These are phyloP conservation scores for Ascochyta viciae-villosae DNA, from an alignment of 2,329 filamentous ascomycete species.

Conservation along the genomic window DNA sequence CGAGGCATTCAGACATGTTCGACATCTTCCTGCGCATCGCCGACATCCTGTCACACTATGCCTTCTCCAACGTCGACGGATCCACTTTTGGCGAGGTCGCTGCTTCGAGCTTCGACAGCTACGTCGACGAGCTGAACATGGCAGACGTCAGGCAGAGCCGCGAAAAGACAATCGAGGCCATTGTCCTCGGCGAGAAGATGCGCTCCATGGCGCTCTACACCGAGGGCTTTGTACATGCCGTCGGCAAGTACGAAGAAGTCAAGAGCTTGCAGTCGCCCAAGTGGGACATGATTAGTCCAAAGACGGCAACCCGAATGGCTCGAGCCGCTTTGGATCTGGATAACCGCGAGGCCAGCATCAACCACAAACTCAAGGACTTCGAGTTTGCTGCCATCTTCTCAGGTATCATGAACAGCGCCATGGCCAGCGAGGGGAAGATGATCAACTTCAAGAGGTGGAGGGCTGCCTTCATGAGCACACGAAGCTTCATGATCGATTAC, in stretches of 20 bases:
- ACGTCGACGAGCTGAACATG: constrained; percentile 77
- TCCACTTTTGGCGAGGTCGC: constrained; percentile 70
- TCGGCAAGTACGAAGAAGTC: constrained; percentile 80
- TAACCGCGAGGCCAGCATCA: constrained; percentile 73
- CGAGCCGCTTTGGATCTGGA: constrained; percentile 81
- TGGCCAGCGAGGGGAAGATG: constrained; percentile 74
- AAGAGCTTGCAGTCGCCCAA: constrained; percentile 73
- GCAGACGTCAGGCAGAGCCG: constrained; percentile 81
- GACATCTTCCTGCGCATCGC: constrained; percentile 68
- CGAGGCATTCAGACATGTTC: constrained; percentile 62
- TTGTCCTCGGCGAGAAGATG: constrained; percentile 90
- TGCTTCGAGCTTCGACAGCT: constrained; percentile 72
- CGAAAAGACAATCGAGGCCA: constrained; percentile 87
- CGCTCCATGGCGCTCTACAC: constrained; percentile 82
- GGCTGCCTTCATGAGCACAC: constrained; percentile 74
- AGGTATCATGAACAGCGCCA: constrained; percentile 85
- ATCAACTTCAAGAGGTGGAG: constrained; percentile 88
- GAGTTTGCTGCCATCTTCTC: constrained; percentile 91
- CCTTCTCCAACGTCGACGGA: constrained; percentile 67
- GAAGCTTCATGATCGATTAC: constrained; percentile 74
- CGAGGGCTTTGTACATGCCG: constrained; percentile 89
- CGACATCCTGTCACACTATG: constrained; percentile 63
- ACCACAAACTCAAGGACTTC: constrained; percentile 80
- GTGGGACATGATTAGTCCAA: constrained; percentile 71
- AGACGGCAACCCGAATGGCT: constrained; percentile 81